Evolutionary conservation across 1,284 basidiomycete species (phyloP).

Genomic region (Boletus semigastroideus): DNA sequence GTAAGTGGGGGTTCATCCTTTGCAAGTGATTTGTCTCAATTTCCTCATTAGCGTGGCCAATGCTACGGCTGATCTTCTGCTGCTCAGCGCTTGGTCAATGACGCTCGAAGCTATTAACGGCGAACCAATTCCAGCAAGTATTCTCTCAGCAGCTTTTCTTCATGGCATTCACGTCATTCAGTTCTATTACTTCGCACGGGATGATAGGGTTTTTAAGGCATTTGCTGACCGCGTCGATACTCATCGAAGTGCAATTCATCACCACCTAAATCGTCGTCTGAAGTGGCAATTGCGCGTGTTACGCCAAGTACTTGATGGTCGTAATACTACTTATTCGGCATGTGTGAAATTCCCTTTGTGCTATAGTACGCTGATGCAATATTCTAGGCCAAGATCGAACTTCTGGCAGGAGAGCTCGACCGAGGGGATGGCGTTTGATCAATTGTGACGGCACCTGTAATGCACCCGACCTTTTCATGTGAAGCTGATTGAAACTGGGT

Average conservation of each 20-base stretch:
- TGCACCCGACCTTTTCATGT: not conserved
- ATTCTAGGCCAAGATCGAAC: constrained; percentile 64
- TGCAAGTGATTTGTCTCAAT: not conserved
- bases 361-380: constrained; percentile 7
- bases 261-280: constrained; percentile 50
- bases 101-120: constrained; percentile 51
- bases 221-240: constrained; percentile 61
- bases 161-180: constrained; percentile 30
- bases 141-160: not conserved
- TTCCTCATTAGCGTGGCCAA: constrained; percentile 62
- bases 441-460: not conserved
- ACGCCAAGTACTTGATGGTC: constrained; percentile 60
- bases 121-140: constrained; percentile 63
- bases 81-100: constrained; percentile 72
- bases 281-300: constrained; percentile 73
- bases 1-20: constrained; percentile 42
- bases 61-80: constrained; percentile 71
- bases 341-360: constrained; percentile 24
- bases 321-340: constrained; percentile 63
- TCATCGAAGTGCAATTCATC: constrained; percentile 51
- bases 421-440: constrained; percentile 52
- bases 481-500: not conserved
- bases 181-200: constrained; percentile 79
- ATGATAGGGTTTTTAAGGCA: constrained; percentile 73
- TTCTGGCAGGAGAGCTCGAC: constrained; percentile 60